Base-by-base conservation (phyloP, 495 filamentous ascomycete genomes). In the Aspergillus nanangensis region DNA sequence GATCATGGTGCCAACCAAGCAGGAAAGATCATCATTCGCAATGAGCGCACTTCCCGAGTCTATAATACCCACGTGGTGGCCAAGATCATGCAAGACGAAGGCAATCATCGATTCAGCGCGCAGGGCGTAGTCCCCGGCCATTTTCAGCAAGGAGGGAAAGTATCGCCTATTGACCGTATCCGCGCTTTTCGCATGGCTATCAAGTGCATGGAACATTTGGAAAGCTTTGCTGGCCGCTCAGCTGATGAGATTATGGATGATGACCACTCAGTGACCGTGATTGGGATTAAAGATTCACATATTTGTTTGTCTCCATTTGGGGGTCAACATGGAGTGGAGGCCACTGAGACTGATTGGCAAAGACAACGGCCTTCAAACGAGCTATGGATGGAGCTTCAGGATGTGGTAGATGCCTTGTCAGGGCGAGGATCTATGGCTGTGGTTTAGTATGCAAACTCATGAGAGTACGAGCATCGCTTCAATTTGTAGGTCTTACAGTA, bases 101-200 rank as follows among this genome's bases (percentile, higher is more conserved):
- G 90, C 7, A 81, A 84, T 43, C 87, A 87, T 34, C 78, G 88
- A 0, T 97, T 96, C 53, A 92, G 96, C 58, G 84, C 86, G 15
- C 81, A 90, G 41, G 84, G 87, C 57, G 88, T 87, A 37, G 88
- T 96, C 27, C 92, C 92, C 0, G 92, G 92, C n/a, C 92, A 97
- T 62, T 91, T 95, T 50, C 92, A 96, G 63, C 90, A 96, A 66
- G 91, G 91, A 55, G 90, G 89, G 25, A 88, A 84, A 9, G 93
- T 93, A 0, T 90, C 87, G 2, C 81, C 90, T 4, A 96, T 96
- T 88, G 92, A 97, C 62, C 83, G 92, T 47, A 88, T 90, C 34
- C 82, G 92, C 44, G 92, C 93, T 3, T 82, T 95, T 2, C 78
- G 93, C 35, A 78, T 97, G 52, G 87, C 90, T 13, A 89, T 97